Evolutionary conservation across 1,284 basidiomycete genomes (phyloP).

Genomic region (Ganoderma meredithae): DNA sequence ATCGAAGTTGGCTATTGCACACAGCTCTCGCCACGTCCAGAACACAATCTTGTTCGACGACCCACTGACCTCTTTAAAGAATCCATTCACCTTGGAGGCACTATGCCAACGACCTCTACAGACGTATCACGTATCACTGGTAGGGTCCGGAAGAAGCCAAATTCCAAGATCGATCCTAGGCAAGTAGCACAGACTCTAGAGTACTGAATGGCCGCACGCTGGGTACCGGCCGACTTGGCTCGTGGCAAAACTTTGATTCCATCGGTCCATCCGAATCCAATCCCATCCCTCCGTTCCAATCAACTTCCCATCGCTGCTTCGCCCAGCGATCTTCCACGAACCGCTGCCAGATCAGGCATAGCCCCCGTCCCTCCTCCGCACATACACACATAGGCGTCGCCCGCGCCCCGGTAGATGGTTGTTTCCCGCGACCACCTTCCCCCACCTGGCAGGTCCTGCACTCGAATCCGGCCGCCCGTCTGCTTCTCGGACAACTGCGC

Average conservation of each 20-base stretch:
- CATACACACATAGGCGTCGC: conserved; percentile 7
- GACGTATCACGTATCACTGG: not conserved
- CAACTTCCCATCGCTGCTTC: conserved; percentile 23
- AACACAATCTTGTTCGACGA: conserved; percentile 4
- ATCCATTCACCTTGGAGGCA: not conserved
- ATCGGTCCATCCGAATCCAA: conserved; percentile 16
- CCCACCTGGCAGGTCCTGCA: not conserved
- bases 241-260: conserved; percentile 17
- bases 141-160: conserved; percentile 5
- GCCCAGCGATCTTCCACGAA: conserved; percentile 9
- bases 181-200: not conserved
- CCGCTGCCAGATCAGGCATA: conserved; percentile 18
- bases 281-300: conserved; percentile 15
- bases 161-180: not conserved
- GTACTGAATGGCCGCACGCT: conserved; percentile 3
- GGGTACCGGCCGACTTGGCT: conserved; percentile 17
- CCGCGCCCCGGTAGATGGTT: conserved; percentile 7
- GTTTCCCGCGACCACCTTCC: not conserved
- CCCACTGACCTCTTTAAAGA: conserved; percentile 8
- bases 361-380: not conserved
- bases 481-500: not conserved
- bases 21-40: not conserved
- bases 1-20: conserved; percentile 6
- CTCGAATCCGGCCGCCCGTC: not conserved
- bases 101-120: not conserved